Base-by-base conservation (phyloP, 805 yeast species). In the Nakazawaea ambrosiae region DNA sequence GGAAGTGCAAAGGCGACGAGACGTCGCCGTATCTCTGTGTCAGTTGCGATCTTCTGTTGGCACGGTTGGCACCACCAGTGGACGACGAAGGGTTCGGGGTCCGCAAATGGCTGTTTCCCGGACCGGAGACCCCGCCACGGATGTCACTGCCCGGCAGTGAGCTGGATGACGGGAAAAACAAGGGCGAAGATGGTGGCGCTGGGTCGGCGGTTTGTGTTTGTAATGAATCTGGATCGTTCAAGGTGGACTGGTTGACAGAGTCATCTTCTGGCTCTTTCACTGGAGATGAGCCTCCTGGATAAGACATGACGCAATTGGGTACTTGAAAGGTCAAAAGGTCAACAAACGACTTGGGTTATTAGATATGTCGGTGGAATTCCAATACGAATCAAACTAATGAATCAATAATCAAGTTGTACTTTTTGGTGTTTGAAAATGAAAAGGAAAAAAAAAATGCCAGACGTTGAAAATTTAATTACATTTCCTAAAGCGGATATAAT, bases 121-220 rank as follows among this genome's bases (percentile, higher is more conserved):
- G n/a, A n/a, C n/a, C n/a, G n/a, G n/a, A n/a, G n/a, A n/a, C n/a
- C 33, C 24, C 9, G 15, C 19, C 33, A 12, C 25, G 19, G 7
- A 31, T 48, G 23, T 44, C 45, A 23, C 39, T 46, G 17, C 45
- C 45, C 12, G 47, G 42, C 25, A 37, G 38, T 16, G 46, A 39
- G 12, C 73, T 66, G 10, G 75, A 66, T 20, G 72, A 63, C 25
- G 69, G 70, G 51, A 73, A 65, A 40, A 73, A 72, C 44, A 75
- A 63, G 17, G 80, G 80, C 20, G 80, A 74, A 14, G 78, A 72
- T 4, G 79, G 77, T 27, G 70, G 75, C 5, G 48, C 50, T 23
- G 45, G 49, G 23, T 55, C 53, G 23, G 54, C 49, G 36, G 57
- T 59, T 25, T 55, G 55, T 36, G 57, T 59, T 25, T 55, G 55